These are phyloP conservation scores for Iris pallida DNA, from an alignment of 116 monocot species.

Conservation along the genomic window DNA sequence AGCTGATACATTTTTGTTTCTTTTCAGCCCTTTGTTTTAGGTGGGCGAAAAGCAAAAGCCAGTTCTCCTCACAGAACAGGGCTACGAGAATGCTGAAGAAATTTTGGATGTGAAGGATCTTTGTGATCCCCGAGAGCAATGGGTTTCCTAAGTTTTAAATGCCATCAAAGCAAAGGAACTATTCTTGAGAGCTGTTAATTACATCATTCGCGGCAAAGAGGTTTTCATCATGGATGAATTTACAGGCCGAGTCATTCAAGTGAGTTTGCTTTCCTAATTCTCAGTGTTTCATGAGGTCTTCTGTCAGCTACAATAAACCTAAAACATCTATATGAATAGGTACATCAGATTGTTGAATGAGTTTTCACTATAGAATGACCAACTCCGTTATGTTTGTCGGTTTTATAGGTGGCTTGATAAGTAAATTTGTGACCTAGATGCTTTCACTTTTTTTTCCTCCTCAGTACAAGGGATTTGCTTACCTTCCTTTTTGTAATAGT, in stretches of 20 bases:
- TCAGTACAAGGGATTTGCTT: no score
- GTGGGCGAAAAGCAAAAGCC: slow-evolving; percentile 98
- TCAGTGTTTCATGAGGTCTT: no score
- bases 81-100: slow-evolving; percentile 95
- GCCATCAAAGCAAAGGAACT: slow-evolving; percentile 95
- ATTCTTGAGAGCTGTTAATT: slow-evolving; percentile 94
- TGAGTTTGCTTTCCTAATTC: slow-evolving; percentile 13
- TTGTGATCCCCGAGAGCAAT: slow-evolving; percentile 96
- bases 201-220: slow-evolving; percentile 89
- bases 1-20: background rate
- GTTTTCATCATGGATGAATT: slow-evolving; percentile 98
- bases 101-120: slow-evolving; percentile 95
- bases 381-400: no score
- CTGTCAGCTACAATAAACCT: no score
- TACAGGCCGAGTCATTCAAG: slow-evolving; percentile 98
- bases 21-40: slow-evolving; percentile 26
- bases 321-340: no score
- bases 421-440: no score
- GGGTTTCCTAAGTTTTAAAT: slow-evolving; percentile 90
- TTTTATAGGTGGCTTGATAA: no score
- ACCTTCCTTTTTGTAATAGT: no score
- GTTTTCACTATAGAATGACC: no score
- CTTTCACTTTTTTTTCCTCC: no score
- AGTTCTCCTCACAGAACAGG: slow-evolving; percentile 89
- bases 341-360: no score